phyloP scores from a whole-genome alignment of 345 rosid species.

The Euphorbia lathyris region DNA sequence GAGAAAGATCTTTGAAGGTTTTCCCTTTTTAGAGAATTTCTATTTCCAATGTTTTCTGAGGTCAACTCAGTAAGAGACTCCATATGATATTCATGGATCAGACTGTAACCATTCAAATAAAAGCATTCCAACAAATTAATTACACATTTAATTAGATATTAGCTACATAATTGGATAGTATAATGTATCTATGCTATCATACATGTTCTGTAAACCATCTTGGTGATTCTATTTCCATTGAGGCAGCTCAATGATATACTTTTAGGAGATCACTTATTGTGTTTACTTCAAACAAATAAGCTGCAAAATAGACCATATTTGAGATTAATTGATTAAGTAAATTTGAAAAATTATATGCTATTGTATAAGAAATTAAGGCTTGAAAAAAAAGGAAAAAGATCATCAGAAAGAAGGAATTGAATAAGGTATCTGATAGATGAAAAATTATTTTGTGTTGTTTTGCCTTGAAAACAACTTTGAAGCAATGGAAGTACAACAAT shows the following conservation, averaged over 20 bases:
- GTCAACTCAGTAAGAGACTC: slow-evolving; percentile 28
- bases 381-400: too few species aligned
- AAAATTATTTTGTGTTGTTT: too few species aligned
- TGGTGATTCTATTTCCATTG: slow-evolving; percentile 34
- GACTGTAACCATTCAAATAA: slow-evolving; percentile 42
- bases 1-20: slow-evolving; percentile 31
- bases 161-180: background rate
- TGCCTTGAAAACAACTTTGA: too few species aligned
- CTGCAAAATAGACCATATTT: slow-evolving; percentile 1
- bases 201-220: slow-evolving; percentile 59
- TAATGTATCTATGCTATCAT: background rate
- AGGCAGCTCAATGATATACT: background rate
- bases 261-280: too few species aligned
- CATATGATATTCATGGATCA: slow-evolving; percentile 42
- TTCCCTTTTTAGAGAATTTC: slow-evolving; percentile 4
- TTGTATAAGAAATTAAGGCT: too few species aligned
- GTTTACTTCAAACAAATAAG: background rate
- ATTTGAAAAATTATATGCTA: background rate
- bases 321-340: too few species aligned
- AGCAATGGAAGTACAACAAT: too few species aligned
- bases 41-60: too few species aligned
- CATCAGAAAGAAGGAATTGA: too few species aligned
- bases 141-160: too few species aligned
- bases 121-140: slow-evolving; percentile 24
- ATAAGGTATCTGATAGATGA: too few species aligned